A percentile compares a stretch with the other conserved stretches of the same genome.
Conservation (phyloP, 164 flowering plant species). For the Magnolia sinica region DNA sequence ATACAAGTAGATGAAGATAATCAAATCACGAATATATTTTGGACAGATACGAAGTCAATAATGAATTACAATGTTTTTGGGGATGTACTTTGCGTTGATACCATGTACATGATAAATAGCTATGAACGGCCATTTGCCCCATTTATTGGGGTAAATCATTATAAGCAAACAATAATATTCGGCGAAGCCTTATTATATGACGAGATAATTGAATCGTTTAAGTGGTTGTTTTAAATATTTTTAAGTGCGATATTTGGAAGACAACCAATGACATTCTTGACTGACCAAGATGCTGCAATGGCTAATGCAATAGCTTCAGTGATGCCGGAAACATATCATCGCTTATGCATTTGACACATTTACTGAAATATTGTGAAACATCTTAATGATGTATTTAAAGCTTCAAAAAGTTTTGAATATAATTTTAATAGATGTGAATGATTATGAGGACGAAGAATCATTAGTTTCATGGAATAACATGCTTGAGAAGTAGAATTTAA, state of each 20-base stretch:
- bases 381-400: background rate
- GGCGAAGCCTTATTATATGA: constrained; percentile 3
- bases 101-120: background rate
- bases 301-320: constrained; percentile 1
- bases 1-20: constrained; percentile 6
- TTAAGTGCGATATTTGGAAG: constrained; percentile 10
- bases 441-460: constrained; percentile 4
- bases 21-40: constrained; percentile 4
- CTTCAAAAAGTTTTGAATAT: background rate
- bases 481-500: background rate
- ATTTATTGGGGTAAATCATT: constrained; percentile 14
- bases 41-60: constrained; percentile 5
- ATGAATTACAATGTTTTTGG: constrained; percentile 7
- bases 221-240: constrained; percentile 16
- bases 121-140: constrained; percentile 9
- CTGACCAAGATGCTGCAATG: constrained; percentile 7
- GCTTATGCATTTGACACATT: constrained; percentile 12
- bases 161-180: constrained; percentile 10
- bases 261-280: constrained; percentile 9
- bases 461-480: background rate
- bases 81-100: constrained; percentile 13
- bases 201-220: constrained; percentile 2
- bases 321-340: constrained; percentile 9
- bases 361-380: constrained; percentile 10
- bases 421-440: constrained; percentile 4